Percentiles rank a stretch among this genome's conserved stretches.
phyloP scores from a whole-genome alignment of 2,329 filamentous ascomycete genomes.

The Pseudogymnoascus sp. region DNA sequence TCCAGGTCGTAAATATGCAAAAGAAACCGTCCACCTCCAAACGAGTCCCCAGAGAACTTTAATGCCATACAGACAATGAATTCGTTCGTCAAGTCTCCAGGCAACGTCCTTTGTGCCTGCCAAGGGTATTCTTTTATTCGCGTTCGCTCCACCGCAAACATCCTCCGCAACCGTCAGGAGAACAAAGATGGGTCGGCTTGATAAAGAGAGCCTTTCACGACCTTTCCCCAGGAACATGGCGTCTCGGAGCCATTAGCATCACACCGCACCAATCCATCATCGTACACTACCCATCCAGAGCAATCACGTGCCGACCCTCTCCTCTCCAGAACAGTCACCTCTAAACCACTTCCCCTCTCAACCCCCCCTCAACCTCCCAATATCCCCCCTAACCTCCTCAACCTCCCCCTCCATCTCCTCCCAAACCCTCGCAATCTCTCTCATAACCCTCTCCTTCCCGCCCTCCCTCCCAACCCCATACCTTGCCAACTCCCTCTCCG shows the following conservation, averaged over 20 bases:
- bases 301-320: background rate
- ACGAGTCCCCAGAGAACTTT: background rate
- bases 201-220: background rate
- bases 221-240: background rate
- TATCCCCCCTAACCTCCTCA: constrained; percentile 25
- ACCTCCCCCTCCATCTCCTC: constrained; percentile 23
- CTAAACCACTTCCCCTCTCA: background rate
- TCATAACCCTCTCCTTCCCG: constrained; percentile 28
- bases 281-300: too few relatives aligned
- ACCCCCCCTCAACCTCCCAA: constrained; percentile 23
- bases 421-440: constrained; percentile 27
- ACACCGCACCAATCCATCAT: background rate
- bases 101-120: background rate
- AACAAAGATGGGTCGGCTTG: background rate
- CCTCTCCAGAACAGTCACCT: background rate
- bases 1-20: background rate
- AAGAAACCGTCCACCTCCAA: background rate
- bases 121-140: background rate
- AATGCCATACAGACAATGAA: background rate
- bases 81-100: background rate
- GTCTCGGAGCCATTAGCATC: background rate
- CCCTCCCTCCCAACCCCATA: constrained; percentile 25
- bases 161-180: background rate
- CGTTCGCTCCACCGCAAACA: background rate
- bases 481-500: constrained; percentile 23